These are phyloP conservation scores for Pilatotrama ljubarskyi DNA, from an alignment of 768 basidiomycete species.

Conservation along the genomic window DNA sequence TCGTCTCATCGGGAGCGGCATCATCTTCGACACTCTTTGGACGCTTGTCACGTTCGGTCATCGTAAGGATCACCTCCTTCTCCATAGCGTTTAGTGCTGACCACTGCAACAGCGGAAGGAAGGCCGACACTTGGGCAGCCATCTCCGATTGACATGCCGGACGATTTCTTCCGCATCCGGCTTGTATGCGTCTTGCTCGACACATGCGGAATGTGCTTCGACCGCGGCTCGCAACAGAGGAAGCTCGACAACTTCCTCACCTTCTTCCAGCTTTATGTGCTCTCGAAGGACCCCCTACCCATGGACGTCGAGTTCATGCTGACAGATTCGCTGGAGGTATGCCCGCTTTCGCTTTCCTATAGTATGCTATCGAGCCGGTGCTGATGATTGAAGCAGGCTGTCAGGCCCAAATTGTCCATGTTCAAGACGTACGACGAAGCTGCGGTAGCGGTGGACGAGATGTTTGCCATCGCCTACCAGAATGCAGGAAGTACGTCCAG, in stretches of 20 bases:
- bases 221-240: slow-evolving; percentile 87
- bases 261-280: slow-evolving; percentile 93
- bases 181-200: slow-evolving; percentile 91
- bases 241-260: slow-evolving; percentile 90
- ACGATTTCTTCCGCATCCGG: slow-evolving; percentile 94
- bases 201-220: slow-evolving; percentile 97
- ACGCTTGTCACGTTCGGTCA: slow-evolving; percentile 94
- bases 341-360: slow-evolving; percentile 10
- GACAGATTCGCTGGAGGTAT: slow-evolving; percentile 88
- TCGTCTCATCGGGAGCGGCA: slow-evolving; percentile 80
- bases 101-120: slow-evolving; percentile 66
- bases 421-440: slow-evolving; percentile 84
- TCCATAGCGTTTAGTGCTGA: slow-evolving; percentile 10
- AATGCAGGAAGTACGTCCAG: slow-evolving; percentile 50
- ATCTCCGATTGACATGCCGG: slow-evolving; percentile 83
- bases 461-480: slow-evolving; percentile 71
- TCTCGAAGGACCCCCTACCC: slow-evolving; percentile 86
- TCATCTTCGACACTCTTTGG: slow-evolving; percentile 95
- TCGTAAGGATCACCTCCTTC: slow-evolving; percentile 53
- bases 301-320: slow-evolving; percentile 99
- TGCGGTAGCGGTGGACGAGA: slow-evolving; percentile 84
- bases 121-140: slow-evolving; percentile 78
- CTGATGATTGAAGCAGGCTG: slow-evolving; percentile 48
- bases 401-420: slow-evolving; percentile 78
- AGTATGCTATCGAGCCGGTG: neutral